A percentile compares a stretch with the other conserved stretches of the same genome.
phyloP scores from a whole-genome alignment of 1,139 yeast genomes.

The Zygosaccharomyces pseudobailii region DNA sequence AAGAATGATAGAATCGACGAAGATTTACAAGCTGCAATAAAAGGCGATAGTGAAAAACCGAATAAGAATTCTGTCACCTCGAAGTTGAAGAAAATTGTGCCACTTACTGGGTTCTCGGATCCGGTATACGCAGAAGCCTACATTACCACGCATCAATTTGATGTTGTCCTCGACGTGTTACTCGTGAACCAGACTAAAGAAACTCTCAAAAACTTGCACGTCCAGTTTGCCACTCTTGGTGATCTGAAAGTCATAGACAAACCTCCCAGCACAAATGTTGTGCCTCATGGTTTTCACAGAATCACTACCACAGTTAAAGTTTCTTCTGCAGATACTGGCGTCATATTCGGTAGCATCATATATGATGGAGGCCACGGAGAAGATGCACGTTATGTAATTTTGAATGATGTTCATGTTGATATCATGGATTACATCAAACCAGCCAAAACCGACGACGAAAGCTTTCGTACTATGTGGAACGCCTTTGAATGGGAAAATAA shows the following conservation, averaged over 20 bases:
- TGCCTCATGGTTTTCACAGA: conserved; percentile 96
- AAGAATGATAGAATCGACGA: conserved; percentile 41
- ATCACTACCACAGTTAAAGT: conserved; percentile 88
- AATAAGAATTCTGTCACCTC: conserved; percentile 56
- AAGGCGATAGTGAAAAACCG: conserved; percentile 46
- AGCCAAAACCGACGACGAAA: conserved; percentile 79
- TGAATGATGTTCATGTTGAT: conserved; percentile 93
- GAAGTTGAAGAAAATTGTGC: conserved; percentile 81
- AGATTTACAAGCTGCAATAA: conserved; percentile 46
- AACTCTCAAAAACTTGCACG: conserved; percentile 85
- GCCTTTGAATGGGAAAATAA: conserved; percentile 99
- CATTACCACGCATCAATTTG: conserved; percentile 91
- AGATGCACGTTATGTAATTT: conserved; percentile 83
- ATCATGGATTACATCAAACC: conserved; percentile 98
- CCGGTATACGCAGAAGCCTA: conserved; percentile 98
- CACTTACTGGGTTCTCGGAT: conserved; percentile 94
- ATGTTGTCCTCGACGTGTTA: conserved; percentile 88
- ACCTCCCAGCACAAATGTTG: conserved; percentile 88
- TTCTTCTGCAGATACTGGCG: conserved; percentile 95
- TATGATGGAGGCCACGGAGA: conserved; percentile 95
- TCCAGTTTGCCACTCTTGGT: conserved; percentile 95
- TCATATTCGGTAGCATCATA: conserved; percentile 95
- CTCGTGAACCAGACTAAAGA: conserved; percentile 91
- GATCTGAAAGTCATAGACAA: conserved; percentile 92
- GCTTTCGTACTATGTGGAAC: conserved; percentile 97